phyloP scores from a whole-genome alignment of 371 early-diverging fungal genomes.

The Blakeslea trispora region DNA sequence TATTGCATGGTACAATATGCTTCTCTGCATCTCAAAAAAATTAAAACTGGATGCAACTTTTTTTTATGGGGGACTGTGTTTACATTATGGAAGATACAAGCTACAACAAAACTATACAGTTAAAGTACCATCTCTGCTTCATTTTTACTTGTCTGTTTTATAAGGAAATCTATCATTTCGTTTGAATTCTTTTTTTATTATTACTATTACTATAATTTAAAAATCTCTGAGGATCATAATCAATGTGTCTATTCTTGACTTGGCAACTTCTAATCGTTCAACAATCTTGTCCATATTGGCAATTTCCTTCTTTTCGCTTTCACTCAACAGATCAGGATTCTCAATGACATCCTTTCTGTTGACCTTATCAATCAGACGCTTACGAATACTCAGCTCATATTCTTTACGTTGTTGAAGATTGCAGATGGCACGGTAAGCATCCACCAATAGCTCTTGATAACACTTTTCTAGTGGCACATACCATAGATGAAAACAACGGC shows the following conservation, averaged over 20 bases:
- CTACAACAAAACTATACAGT: too few relatives aligned
- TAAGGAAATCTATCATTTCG: too few relatives aligned
- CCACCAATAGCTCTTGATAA: conserved; percentile 62
- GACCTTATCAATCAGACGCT: conserved; percentile 72
- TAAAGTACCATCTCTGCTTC: too few relatives aligned
- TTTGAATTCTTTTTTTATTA: background rate
- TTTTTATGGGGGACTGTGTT: too few relatives aligned
- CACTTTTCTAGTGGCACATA: conserved; percentile 70
- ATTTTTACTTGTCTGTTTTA: too few relatives aligned
- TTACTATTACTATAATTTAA: conserved; percentile 29
- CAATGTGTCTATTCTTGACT: conserved; percentile 66
- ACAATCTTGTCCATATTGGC: conserved; percentile 52
- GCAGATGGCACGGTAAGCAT: conserved; percentile 65
- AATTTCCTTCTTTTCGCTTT: conserved; percentile 59
- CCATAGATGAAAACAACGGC: conserved; percentile 86
- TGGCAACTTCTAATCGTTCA: conserved; percentile 61
- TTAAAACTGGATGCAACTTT: too few relatives aligned
- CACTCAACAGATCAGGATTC: conserved; percentile 61
- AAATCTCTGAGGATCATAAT: conserved; percentile 72
- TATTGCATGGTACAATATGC: too few relatives aligned
- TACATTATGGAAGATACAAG: too few relatives aligned
- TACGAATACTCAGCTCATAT: conserved; percentile 60
- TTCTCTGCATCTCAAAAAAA: too few relatives aligned
- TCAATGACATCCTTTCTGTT: conserved; percentile 74
- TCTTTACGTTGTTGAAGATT: conserved; percentile 71